Percentiles rank a stretch among this genome's conserved stretches.
Evolutionary conservation across 352 stramenopile genomes (phyloP).

Genomic region (Phytophthora pistaciae): DNA sequence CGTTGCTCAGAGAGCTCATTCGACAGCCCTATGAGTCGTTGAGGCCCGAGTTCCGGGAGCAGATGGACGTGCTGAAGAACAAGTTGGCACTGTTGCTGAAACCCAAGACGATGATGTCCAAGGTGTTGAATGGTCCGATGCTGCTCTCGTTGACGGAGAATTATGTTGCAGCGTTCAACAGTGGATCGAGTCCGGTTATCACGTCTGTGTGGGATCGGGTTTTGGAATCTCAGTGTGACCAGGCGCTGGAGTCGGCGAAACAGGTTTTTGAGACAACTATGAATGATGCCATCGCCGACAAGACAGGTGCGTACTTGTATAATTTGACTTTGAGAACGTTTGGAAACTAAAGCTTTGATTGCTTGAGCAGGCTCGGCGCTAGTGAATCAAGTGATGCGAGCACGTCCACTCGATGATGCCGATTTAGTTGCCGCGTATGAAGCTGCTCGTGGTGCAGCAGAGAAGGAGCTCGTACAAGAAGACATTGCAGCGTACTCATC

Average conservation of each 20-base stretch:
- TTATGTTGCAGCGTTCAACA: constrained; percentile 78
- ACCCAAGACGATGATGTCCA: constrained; percentile 74
- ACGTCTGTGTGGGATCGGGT: constrained; percentile 86
- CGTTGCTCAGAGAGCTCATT: constrained; percentile 57
- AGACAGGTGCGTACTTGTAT: constrained; percentile 43
- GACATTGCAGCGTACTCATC: constrained; percentile 51
- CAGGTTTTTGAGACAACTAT: constrained; percentile 50
- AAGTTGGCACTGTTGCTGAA: constrained; percentile 65
- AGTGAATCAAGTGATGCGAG: constrained; percentile 36
- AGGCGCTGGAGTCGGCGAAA: constrained; percentile 70
- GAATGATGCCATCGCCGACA: constrained; percentile 33
- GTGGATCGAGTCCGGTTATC: constrained; percentile 77
- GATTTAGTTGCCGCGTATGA: constrained; percentile 47
- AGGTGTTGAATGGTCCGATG: constrained; percentile 71
- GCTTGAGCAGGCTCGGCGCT: constrained; percentile 33
- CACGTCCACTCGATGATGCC: constrained; percentile 49
- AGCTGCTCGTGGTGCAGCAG: constrained; percentile 33
- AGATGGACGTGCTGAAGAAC: constrained; percentile 68
- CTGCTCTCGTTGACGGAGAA: constrained; percentile 71
- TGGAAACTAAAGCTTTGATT: constrained; percentile 10
- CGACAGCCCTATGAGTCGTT: constrained; percentile 67
- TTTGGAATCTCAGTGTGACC: constrained; percentile 70
- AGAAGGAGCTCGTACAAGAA: constrained; percentile 48
- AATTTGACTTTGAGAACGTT: neutral
- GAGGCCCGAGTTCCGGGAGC: constrained; percentile 64